Base-by-base conservation (phyloP, 2,329 filamentous ascomycete genomes). In the Leptographium lundbergii region DNA sequence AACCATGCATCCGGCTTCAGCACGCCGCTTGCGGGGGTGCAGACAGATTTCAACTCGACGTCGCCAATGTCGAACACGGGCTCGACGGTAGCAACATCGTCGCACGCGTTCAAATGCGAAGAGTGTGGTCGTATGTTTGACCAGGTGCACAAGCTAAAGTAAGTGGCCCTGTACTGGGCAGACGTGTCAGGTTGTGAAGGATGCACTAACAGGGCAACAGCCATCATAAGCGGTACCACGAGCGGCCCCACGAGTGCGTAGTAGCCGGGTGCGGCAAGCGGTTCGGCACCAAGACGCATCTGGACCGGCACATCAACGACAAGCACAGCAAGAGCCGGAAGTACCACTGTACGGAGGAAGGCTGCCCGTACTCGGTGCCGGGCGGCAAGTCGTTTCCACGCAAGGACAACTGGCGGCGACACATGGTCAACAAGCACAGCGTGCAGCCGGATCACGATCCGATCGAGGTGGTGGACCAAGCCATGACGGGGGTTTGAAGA, bases 331-430 rank as follows among this genome's bases (percentile, higher is more conserved):
- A 82, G 70, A 80, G 77, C 61, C 80, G 79, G 67, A 81, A 81
- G 60, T 84, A 79, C 59, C 80, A 83, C 66, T 84, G 81, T 64
- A 78, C 75, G 0, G 74, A 80, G 5, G 72, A 71, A 2, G 75
- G 74, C 7, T 84, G 81, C 64, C 73, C 77, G 6, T 84, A 81
- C 65, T 82, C 79, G n/a, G 75, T 74, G 59, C 67, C 71, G 19
- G 81, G 81, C 10, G 79, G 80, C 58, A 82, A 81, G 62, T 79
- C 77, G 0, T 84, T 84, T 63, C 80, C 81, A 1, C 72, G 81
- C 57, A 84, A 84, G 65, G 81, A 84, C 65, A 84, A 84, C 67
- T 84, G 81, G 81, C 77, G 80, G 64, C 71, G 81, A 59, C 81
- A 84, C 66, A 83, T 84, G 80, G 72, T 75, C 42, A 83, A 82